These are phyloP conservation scores for Litsea cubeba DNA, from an alignment of 164 flowering plant genomes.

Conservation along the genomic window DNA sequence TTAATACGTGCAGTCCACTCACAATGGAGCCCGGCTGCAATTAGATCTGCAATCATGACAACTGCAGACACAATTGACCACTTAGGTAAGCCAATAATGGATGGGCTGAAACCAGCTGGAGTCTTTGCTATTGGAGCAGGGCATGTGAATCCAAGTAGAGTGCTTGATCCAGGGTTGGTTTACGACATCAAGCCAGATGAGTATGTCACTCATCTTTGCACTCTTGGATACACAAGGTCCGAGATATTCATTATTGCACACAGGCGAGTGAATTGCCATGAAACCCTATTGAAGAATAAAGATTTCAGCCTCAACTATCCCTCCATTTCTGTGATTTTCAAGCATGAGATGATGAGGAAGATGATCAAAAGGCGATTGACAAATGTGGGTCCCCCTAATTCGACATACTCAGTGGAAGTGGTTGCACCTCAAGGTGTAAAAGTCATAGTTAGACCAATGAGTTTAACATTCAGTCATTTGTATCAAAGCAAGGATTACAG, in stretches of 20 bases:
- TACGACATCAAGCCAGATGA: conserved; percentile 72
- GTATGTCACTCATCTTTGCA: conserved; percentile 70
- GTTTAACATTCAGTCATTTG: conserved; percentile 41
- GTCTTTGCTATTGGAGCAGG: conserved; percentile 82
- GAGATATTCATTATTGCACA: conserved; percentile 68
- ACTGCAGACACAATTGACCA: conserved; percentile 61
- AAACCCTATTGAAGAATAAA: conserved; percentile 35
- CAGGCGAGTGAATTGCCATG: conserved; percentile 63
- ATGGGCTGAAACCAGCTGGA: conserved; percentile 55
- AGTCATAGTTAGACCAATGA: conserved; percentile 56
- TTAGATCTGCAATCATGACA: conserved; percentile 88
- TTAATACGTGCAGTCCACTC: conserved; percentile 64
- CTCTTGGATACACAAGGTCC: conserved; percentile 51
- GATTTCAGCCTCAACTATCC: conserved; percentile 91
- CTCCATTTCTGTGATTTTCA: conserved; percentile 64
- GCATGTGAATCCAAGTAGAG: conserved; percentile 79
- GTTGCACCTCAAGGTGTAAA: conserved; percentile 68
- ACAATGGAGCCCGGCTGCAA: conserved; percentile 79
- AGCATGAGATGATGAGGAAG: conserved; percentile 35
- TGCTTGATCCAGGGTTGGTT: conserved; percentile 71
- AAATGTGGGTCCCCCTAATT: conserved; percentile 74
- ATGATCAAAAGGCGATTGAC: conserved; percentile 55
- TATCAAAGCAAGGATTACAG: conserved; percentile 57
- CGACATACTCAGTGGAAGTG: conserved; percentile 64
- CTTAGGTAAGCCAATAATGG: conserved; percentile 58